Conservation (phyloP, 1,284 basidiomycete genomes). For the Sporisorium sorghi region DNA sequence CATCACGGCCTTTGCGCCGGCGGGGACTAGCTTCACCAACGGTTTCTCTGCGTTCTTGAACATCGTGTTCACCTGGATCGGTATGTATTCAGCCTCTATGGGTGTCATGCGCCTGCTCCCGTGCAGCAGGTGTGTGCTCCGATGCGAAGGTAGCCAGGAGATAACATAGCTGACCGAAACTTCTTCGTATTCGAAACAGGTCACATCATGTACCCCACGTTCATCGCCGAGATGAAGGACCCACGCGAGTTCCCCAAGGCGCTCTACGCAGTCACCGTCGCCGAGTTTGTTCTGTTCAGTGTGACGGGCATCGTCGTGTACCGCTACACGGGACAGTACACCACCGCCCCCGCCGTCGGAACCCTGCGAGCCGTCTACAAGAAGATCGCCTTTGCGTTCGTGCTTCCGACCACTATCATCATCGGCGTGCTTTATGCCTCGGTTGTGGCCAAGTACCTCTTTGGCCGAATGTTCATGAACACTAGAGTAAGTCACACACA, state of each 20-base stretch:
- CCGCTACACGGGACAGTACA: slow-evolving; percentile 71
- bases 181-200: slow-evolving; percentile 48
- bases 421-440: slow-evolving; percentile 68
- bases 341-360: slow-evolving; percentile 60
- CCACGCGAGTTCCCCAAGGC: slow-evolving; percentile 77
- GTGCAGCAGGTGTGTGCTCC: too few species aligned
- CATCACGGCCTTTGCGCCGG: slow-evolving; percentile 59
- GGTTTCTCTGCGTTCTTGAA: slow-evolving; percentile 72
- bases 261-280: slow-evolving; percentile 71
- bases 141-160: not conserved
- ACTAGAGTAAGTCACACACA: too few species aligned
- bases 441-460: slow-evolving; percentile 66
- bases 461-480: slow-evolving; percentile 59
- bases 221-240: slow-evolving; percentile 75
- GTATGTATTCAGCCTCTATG: slow-evolving; percentile 9
- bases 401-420: slow-evolving; percentile 67
- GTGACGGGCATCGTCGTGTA: slow-evolving; percentile 75
- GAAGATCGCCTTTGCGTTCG: slow-evolving; percentile 67
- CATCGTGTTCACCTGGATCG: slow-evolving; percentile 75
- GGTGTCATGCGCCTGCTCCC: not conserved
- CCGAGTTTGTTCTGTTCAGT: slow-evolving; percentile 75
- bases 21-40: slow-evolving; percentile 74
- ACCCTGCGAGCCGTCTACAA: slow-evolving; percentile 53
- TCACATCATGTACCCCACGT: slow-evolving; percentile 73
- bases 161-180: not conserved